phyloP scores from a whole-genome alignment of 768 basidiomycete genomes.

The Dictyophora rubrovolvata region DNA sequence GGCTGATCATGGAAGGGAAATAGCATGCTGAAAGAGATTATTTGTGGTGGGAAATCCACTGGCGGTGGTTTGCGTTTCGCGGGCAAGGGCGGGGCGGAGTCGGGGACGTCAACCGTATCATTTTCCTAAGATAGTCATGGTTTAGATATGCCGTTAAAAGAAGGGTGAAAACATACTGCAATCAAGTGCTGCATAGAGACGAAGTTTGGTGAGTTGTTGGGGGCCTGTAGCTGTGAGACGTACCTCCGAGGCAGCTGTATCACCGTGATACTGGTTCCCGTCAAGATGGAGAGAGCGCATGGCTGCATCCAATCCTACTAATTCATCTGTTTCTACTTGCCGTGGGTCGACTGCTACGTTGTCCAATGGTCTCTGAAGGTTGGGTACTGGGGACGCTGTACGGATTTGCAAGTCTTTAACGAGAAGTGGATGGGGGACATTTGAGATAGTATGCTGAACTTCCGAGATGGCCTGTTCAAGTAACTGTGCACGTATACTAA shows the following conservation, averaged over 20 bases:
- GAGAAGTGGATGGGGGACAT: conserved; percentile 1
- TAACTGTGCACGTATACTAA: background rate
- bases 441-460: conserved; percentile 1
- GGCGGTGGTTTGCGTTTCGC: conserved; percentile 4
- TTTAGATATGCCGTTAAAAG: background rate
- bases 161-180: background rate
- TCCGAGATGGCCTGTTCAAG: conserved; percentile 6
- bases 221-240: background rate
- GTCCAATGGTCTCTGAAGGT: background rate
- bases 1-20: conserved; percentile 1
- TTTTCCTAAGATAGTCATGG: background rate
- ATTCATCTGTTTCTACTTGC: conserved; percentile 1
- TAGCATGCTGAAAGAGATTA: background rate
- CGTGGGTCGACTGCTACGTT: background rate
- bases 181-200: background rate
- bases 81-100: background rate
- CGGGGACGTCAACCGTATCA: background rate
- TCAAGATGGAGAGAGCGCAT: background rate
- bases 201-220: background rate
- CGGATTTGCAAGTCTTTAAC: conserved; percentile 7
- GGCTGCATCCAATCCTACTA: background rate
- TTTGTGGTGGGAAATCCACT: background rate
- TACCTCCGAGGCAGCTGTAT: conserved; percentile 6
- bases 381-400: conserved; percentile 6
- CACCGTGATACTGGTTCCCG: conserved; percentile 5